Evolutionary conservation across 208 protist genomes (phyloP).

Genomic region (Acanthamoeba triangularis): DNA sequence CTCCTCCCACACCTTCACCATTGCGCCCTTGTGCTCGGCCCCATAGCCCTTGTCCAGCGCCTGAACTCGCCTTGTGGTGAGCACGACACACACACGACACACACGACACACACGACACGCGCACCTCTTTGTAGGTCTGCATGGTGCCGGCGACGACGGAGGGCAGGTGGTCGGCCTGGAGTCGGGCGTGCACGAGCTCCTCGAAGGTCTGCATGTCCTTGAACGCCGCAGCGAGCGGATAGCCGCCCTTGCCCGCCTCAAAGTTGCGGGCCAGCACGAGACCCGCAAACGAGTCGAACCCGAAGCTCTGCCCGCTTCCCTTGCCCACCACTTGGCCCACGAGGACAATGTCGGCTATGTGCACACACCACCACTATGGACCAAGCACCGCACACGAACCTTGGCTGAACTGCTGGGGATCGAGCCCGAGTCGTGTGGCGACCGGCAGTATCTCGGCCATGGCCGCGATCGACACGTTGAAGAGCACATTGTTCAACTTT

Average conservation of each 20-base stretch:
- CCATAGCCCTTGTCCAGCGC: not conserved
- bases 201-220: slow-evolving; percentile 16
- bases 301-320: not conserved
- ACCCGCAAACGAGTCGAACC: not conserved
- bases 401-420: slow-evolving; percentile 1
- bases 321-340: not conserved
- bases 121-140: not conserved
- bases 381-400: not conserved
- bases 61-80: too few relatives aligned
- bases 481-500: slow-evolving; percentile 17
- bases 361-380: too few relatives aligned
- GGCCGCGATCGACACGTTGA: slow-evolving; percentile 6
- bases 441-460: not conserved
- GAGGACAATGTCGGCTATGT: not conserved
- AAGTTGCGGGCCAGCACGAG: not conserved
- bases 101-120: not conserved
- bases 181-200: not conserved
- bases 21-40: not conserved
- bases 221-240: not conserved
- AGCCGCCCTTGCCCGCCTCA: slow-evolving; percentile 6
- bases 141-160: not conserved
- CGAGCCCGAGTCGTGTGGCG: not conserved
- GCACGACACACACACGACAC: not conserved
- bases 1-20: not conserved
- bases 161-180: not conserved